Percentiles rank a stretch among this genome's conserved stretches.
Conservation (phyloP, 2,329 filamentous ascomycete species). For the Aspergillus sp. region DNA sequence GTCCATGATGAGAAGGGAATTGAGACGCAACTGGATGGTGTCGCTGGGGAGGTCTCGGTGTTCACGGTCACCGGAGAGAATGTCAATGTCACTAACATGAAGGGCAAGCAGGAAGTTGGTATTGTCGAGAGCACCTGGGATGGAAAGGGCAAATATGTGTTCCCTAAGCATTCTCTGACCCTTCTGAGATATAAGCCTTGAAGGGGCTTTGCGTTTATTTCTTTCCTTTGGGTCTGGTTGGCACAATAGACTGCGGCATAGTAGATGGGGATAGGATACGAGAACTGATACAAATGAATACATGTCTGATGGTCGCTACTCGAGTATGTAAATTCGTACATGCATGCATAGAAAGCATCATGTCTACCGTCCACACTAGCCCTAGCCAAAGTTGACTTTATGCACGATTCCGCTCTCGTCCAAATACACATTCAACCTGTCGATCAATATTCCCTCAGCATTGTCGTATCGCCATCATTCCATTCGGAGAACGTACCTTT, state of each 20-base stretch:
- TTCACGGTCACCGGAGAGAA: constrained; percentile 61
- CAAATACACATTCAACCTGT: constrained; percentile 46
- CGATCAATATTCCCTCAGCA: constrained; percentile 1
- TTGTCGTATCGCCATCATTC: not conserved
- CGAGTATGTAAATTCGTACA: not conserved
- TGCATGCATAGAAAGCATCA: no score
- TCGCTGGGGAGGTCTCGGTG: constrained; percentile 54
- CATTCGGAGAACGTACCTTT: constrained; percentile 34
- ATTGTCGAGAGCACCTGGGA: constrained; percentile 64
- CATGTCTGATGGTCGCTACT: not conserved
- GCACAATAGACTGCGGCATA: not conserved
- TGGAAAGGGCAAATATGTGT: constrained; percentile 61
- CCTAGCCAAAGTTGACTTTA: constrained; percentile 42
- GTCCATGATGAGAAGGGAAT: constrained; percentile 62
- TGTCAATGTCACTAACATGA: constrained; percentile 62
- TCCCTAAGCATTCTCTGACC: constrained; percentile 69
- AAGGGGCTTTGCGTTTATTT: not conserved
- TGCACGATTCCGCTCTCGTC: constrained; percentile 44
- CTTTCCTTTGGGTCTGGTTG: not conserved
- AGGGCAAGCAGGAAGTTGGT: constrained; percentile 60
- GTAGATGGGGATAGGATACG: not conserved
- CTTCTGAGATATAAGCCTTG: constrained; percentile 58
- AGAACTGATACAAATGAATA: not conserved
- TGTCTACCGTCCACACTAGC: not conserved
- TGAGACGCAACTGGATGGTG: constrained; percentile 59